phyloP scores from a whole-genome alignment of 1,284 basidiomycete genomes.

The Pterulicium gracile region DNA sequence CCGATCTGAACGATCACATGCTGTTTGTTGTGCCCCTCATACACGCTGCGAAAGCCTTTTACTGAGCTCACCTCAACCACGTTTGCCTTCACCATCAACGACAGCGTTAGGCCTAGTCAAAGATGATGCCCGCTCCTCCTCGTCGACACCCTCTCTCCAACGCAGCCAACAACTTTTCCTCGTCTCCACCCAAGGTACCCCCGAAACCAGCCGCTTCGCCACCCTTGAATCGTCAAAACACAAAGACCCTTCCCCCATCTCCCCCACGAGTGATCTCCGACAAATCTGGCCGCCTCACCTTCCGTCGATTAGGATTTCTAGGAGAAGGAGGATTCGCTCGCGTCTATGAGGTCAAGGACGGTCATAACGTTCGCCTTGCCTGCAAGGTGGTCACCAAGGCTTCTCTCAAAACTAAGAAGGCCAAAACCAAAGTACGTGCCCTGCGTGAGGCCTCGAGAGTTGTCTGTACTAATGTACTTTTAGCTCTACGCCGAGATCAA shows the following conservation, averaged over 20 bases:
- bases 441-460: conserved; percentile 1
- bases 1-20: neutral
- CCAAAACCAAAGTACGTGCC: conserved; percentile 73
- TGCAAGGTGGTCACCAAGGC: conserved; percentile 83
- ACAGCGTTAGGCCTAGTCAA: neutral
- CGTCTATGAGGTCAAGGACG: conserved; percentile 81
- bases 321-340: conserved; percentile 92
- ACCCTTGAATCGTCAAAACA: conserved; percentile 68
- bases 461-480: conserved; percentile 11
- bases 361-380: conserved; percentile 54
- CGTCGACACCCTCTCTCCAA: neutral
- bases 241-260: conserved; percentile 71
- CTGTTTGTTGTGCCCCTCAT: neutral
- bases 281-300: conserved; percentile 44
- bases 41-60: neutral
- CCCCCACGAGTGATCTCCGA: conserved; percentile 74
- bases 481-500: conserved; percentile 98
- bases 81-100: neutral
- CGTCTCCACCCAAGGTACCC: neutral
- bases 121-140: neutral
- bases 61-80: neutral
- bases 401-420: conserved; percentile 82
- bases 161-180: neutral
- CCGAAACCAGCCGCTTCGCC: neutral
- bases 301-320: conserved; percentile 67